phyloP scores from a whole-genome alignment of 1,284 basidiomycete genomes.

The Tylopilus sp. region DNA sequence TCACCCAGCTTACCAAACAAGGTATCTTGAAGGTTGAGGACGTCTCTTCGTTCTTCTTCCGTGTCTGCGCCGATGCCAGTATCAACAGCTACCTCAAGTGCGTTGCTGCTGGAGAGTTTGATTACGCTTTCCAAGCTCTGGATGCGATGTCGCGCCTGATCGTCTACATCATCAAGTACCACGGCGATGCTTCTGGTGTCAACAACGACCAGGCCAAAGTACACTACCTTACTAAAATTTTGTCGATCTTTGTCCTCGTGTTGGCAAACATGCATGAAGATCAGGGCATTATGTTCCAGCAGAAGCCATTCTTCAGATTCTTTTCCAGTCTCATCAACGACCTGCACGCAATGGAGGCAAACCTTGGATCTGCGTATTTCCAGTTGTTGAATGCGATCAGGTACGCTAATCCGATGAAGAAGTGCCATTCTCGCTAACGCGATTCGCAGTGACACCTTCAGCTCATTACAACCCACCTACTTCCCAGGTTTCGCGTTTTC shows the following conservation, averaged over 20 bases:
- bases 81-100: conserved; percentile 91
- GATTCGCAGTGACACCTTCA: conserved; percentile 80
- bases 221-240: conserved; percentile 95
- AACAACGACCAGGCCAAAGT: conserved; percentile 94
- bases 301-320: conserved; percentile 98
- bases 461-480: conserved; percentile 93
- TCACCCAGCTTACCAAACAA: conserved; percentile 93
- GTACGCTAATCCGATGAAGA: conserved; percentile 38
- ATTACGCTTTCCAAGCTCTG: conserved; percentile 84
- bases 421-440: conserved; percentile 15
- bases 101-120: conserved; percentile 72
- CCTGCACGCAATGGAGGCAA: conserved; percentile 78
- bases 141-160: conserved; percentile 96
- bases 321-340: conserved; percentile 97
- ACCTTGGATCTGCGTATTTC: conserved; percentile 84
- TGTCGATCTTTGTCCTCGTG: conserved; percentile 96
- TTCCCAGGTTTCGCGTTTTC: conserved; percentile 99
- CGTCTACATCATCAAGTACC: conserved; percentile 99
- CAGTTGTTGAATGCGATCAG: conserved; percentile 87
- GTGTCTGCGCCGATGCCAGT: conserved; percentile 94
- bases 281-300: conserved; percentile 86
- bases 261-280: conserved; percentile 95
- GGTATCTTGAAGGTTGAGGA: conserved; percentile 97
- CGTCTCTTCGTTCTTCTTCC: conserved; percentile 96
- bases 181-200: conserved; percentile 85